A percentile compares a stretch with the other conserved stretches of the same genome.
Evolutionary conservation across 2,329 filamentous ascomycete genomes (phyloP).

Genomic region (Elsinoe ampelina): DNA sequence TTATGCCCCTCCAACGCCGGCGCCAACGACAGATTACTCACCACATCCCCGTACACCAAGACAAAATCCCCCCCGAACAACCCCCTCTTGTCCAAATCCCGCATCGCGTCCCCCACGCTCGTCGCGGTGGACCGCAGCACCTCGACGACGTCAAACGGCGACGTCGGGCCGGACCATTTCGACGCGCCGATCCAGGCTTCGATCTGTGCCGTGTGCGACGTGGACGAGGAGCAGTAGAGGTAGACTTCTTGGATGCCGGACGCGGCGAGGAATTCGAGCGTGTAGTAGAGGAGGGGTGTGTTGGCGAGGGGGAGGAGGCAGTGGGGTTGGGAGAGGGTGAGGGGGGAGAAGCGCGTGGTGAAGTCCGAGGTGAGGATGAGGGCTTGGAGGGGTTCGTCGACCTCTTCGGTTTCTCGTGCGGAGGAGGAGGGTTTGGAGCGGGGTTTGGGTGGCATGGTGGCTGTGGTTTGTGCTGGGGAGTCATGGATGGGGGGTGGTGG

Average conservation of each 20-base stretch:
- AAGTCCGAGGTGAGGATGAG: slow-evolving; percentile 86
- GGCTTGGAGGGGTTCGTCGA: slow-evolving; percentile 54
- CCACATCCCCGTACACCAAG: slow-evolving; percentile 82
- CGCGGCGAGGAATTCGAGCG: slow-evolving; percentile 89
- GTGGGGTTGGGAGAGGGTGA: slow-evolving; percentile 82
- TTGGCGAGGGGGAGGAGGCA: slow-evolving; percentile 91
- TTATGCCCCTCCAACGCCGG: slow-evolving; percentile 68
- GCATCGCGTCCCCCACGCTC: slow-evolving; percentile 87
- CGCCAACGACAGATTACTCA: slow-evolving; percentile 83
- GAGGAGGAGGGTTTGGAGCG: slow-evolving; percentile 31
- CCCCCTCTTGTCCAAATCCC: slow-evolving; percentile 79
- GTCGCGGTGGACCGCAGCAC: slow-evolving; percentile 80
- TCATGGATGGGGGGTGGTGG: not conserved
- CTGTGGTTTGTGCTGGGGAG: slow-evolving; percentile 14
- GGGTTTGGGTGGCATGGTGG: slow-evolving; percentile 39
- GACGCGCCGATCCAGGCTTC: slow-evolving; percentile 79
- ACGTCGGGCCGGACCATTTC: slow-evolving; percentile 62
- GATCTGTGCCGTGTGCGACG: slow-evolving; percentile 71
- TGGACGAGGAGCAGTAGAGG: slow-evolving; percentile 62
- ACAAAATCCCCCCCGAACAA: slow-evolving; percentile 86
- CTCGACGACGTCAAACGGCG: slow-evolving; percentile 71
- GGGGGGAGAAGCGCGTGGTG: slow-evolving; percentile 81
- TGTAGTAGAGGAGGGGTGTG: slow-evolving; percentile 93
- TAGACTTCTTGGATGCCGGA: slow-evolving; percentile 91
- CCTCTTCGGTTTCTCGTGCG: slow-evolving; percentile 45